Evolutionary conservation across 1,284 basidiomycete species (phyloP), one percentile per base, ranked within the genome.

Genomic region (Tranzscheliella williamsii): DNA sequence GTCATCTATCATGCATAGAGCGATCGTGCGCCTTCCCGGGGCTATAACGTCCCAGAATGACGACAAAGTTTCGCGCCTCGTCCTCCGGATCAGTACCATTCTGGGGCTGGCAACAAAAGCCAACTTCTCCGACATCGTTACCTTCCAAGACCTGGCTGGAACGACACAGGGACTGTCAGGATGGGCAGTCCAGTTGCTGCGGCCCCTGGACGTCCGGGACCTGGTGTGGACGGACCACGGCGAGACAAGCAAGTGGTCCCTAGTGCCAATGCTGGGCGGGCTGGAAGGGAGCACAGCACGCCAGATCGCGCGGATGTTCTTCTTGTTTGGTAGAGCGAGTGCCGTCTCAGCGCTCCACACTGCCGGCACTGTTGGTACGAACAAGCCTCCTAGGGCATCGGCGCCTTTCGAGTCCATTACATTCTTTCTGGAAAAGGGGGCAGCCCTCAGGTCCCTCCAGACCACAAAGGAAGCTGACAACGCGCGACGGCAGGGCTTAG

Each of bases 31-130:
- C 9, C 31, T 58, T 1, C 54, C 61, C 9, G 29, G 33, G 13
- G 36, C 44, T 2, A 42, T 60, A n/a, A 27, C 13, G 13, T 32
- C 42, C 3, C 39, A 38, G 23, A 40, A 42, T 40, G 60, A 63
- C 27, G 47, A 3, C 2, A 34, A 16, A 4, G 43, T 35, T 1
- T 56, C 58, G 4, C 43, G 58, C 18, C 38, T 62, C 11, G 32
- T 48, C 2, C 9, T 62, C n/a, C 20, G 58, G 3, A 24, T 55
- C 0, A 48, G 32, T 23, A 45, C 52, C 13, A 23, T 42, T 7
- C 32, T 62, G 4, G 16, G 29, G 9, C 24, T 56, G 2, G 24
- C 47, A 2, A 24, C 37, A 2, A 27, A 33, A 9, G 7, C 32
- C 32, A 9, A 8, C 9, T 7, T 9, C 13, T 12, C 34, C 26